A percentile compares a stretch with the other conserved stretches of the same genome.
Conservation (phyloP, 176 grass and related monocot genomes). For the Cymbopogon citratus region DNA sequence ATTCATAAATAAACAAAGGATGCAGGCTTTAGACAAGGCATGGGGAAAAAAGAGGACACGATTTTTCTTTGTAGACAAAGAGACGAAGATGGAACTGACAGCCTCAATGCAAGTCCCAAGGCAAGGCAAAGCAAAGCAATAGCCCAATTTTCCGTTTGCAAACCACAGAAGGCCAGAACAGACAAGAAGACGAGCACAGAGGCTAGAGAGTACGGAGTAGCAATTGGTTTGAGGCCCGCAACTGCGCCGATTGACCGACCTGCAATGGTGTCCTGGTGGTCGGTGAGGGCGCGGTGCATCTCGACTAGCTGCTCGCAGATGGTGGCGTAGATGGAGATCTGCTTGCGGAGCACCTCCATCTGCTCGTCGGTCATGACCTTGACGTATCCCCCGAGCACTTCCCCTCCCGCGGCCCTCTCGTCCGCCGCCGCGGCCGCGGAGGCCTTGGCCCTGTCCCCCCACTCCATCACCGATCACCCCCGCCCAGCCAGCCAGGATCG, state of each 20-base stretch:
- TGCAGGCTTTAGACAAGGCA: background rate
- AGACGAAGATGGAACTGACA: background rate
- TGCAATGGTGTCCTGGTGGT: conserved; percentile 76
- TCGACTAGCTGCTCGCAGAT: conserved; percentile 96
- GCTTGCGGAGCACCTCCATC: conserved; percentile 91
- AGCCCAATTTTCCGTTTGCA: background rate
- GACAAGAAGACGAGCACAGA: background rate
- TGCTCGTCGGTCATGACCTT: conserved; percentile 97
- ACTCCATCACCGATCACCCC: conserved; percentile 34
- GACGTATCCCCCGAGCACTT: conserved; percentile 54
- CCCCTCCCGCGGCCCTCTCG: conserved; percentile 25
- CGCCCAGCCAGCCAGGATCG: background rate
- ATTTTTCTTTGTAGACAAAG: background rate
- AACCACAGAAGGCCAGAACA: background rate
- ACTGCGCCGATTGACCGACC: conserved; percentile 22
- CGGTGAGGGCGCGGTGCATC: conserved; percentile 81
- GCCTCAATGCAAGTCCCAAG: background rate
- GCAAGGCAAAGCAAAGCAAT: background rate
- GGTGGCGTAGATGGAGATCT: conserved; percentile 96
- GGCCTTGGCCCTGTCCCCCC: conserved; percentile 36
- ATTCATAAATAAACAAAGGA: background rate
- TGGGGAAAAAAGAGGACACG: background rate
- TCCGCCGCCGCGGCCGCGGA: background rate
- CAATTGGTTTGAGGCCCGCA: background rate
- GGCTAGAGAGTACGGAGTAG: background rate